Conservation (phyloP, 2,329 filamentous ascomycete species). For the Pyricularia sp. region DNA sequence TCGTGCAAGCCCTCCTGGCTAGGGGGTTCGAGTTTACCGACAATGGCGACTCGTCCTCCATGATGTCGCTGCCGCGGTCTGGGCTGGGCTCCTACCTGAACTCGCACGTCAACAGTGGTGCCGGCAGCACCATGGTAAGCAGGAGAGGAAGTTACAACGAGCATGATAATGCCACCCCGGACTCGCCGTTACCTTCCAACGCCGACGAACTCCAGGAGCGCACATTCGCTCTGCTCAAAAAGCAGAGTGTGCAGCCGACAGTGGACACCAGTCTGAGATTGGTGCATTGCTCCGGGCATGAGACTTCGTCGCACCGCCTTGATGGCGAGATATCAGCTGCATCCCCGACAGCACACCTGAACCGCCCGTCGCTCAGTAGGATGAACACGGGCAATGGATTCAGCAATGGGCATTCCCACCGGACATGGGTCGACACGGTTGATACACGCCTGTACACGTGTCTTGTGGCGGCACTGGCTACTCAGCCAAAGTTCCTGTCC, state of each 20-base stretch:
- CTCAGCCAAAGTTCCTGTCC: conserved; percentile 58
- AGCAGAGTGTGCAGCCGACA: conserved; percentile 59
- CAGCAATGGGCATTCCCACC: conserved; percentile 3
- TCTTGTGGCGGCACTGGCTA: conserved; percentile 43
- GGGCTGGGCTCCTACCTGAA: conserved; percentile 12
- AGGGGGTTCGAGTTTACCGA: conserved; percentile 77
- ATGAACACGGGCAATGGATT: conserved; percentile 16
- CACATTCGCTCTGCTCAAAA: conserved; percentile 74
- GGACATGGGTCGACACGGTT: conserved; percentile 44
- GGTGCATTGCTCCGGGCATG: conserved; percentile 66
- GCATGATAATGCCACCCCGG: conserved; percentile 21
- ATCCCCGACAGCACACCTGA: conserved; percentile 4
- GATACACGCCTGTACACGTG: conserved; percentile 51
- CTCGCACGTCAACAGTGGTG: background rate
- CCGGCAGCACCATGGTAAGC: conserved; percentile 17
- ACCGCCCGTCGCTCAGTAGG: conserved; percentile 20
- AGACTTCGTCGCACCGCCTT: conserved; percentile 24
- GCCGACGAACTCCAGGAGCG: conserved; percentile 67
- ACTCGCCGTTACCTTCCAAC: conserved; percentile 64
- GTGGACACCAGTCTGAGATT: conserved; percentile 58
- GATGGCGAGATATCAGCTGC: conserved; percentile 20
- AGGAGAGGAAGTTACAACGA: conserved; percentile 11
- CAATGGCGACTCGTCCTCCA: conserved; percentile 51
- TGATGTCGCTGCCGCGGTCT: conserved; percentile 40
- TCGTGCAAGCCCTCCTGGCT: conserved; percentile 62